A percentile compares a stretch with the other conserved stretches of the same genome.
Conservation (phyloP, 2,329 filamentous ascomycete genomes). For the Colletotrichum navitas region DNA sequence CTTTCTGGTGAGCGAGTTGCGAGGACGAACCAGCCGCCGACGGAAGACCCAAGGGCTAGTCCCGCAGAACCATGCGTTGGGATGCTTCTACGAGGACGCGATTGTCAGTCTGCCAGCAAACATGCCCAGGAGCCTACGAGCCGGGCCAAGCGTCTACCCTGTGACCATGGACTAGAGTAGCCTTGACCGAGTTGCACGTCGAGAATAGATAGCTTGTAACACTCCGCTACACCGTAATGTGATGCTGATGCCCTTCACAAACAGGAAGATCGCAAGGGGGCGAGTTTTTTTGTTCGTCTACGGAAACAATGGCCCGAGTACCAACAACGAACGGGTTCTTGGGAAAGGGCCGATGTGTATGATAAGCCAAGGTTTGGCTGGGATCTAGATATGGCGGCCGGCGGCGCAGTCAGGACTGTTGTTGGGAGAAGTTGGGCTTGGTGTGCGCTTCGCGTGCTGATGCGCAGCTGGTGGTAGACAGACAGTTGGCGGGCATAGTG, state of each 20-base stretch:
- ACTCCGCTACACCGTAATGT: background rate
- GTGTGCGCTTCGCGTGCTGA: constrained; percentile 21
- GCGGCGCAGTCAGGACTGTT: constrained; percentile 12
- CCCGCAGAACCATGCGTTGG: constrained; percentile 28
- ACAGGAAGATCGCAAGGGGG: constrained; percentile 27
- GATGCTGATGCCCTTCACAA: constrained; percentile 14
- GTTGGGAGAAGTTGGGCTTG: constrained; percentile 12
- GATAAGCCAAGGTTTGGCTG: constrained; percentile 10
- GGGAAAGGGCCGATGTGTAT: constrained; percentile 19
- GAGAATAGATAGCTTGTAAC: background rate
- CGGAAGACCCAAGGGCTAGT: constrained; percentile 17
- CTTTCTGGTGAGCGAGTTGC: constrained; percentile 13
- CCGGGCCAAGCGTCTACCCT: constrained; percentile 12
- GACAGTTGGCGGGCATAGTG: no score
- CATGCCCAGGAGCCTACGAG: constrained; percentile 22
- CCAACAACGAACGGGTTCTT: background rate
- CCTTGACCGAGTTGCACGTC: constrained; percentile 2
- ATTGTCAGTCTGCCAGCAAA: constrained; percentile 11
- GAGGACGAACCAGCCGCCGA: constrained; percentile 23
- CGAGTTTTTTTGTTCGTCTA: constrained; percentile 17
- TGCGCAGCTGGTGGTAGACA: no score
- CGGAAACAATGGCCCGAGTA: constrained; percentile 8
- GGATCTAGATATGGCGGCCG: constrained; percentile 6
- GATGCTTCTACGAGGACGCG: constrained; percentile 9
- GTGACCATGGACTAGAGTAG: background rate